Conservation (phyloP, 441 rosid genomes). For the Biscutella auriculata region DNA sequence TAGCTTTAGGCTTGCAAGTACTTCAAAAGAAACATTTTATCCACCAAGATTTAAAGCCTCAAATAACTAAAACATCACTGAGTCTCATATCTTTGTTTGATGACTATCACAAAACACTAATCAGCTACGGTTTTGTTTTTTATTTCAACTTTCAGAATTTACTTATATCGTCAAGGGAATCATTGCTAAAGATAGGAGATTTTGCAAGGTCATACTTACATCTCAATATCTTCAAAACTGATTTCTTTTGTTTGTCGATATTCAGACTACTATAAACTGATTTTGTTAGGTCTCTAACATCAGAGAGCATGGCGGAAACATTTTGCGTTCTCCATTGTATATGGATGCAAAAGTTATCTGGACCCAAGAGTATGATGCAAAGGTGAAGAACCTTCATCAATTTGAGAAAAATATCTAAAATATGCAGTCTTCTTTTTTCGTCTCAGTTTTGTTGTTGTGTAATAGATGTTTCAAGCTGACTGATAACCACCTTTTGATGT, state of each 20-base stretch:
- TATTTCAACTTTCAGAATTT: conserved; percentile 41
- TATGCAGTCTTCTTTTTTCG: no score
- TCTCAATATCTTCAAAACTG: background rate
- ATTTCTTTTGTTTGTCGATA: background rate
- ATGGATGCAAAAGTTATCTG: conserved; percentile 85
- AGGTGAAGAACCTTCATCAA: conserved; percentile 33
- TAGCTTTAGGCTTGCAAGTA: conserved; percentile 78
- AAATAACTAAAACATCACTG: conserved; percentile 28
- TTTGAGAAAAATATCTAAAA: background rate
- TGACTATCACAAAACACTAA: background rate
- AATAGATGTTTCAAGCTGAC: conserved; percentile 48
- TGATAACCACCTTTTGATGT: no score
- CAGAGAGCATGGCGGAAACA: conserved; percentile 57
- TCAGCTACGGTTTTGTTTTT: conserved; percentile 1
- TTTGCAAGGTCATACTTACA: conserved; percentile 54
- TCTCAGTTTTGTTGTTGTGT: background rate
- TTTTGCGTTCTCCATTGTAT: conserved; percentile 76
- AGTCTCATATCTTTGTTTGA: background rate
- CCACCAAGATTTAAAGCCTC: conserved; percentile 82
- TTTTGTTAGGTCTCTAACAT: conserved; percentile 45
- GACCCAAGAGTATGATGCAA: conserved; percentile 72
- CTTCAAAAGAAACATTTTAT: conserved; percentile 73
- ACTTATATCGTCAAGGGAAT: conserved; percentile 51
- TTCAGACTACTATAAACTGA: no score
- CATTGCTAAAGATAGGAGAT: conserved; percentile 70